A percentile compares a stretch with the other conserved stretches of the same genome.
phyloP scores from a whole-genome alignment of 2,329 filamentous ascomycete genomes.

The Parastagonospora avenae region DNA sequence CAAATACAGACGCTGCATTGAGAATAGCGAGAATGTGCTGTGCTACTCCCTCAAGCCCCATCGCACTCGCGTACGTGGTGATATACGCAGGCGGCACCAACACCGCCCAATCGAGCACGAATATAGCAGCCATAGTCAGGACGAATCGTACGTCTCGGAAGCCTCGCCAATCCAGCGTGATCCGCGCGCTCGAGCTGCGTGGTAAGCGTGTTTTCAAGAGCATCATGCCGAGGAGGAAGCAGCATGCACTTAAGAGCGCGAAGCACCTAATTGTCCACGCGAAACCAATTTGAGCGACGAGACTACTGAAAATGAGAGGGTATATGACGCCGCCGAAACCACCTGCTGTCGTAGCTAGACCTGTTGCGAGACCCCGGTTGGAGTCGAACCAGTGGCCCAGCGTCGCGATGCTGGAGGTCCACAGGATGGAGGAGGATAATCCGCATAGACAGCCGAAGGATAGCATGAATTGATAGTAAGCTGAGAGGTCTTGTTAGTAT shows the following conservation, averaged over 20 bases:
- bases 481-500: neutral
- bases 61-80: slow-evolving; percentile 28
- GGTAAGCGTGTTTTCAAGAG: slow-evolving; percentile 11
- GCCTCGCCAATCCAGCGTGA: slow-evolving; percentile 1
- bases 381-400: slow-evolving; percentile 32
- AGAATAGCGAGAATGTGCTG: slow-evolving; percentile 27
- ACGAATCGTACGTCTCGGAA: slow-evolving; percentile 2
- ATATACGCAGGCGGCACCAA: slow-evolving; percentile 38
- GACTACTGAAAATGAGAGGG: slow-evolving; percentile 23
- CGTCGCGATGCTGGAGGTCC: slow-evolving; percentile 25
- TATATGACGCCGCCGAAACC: slow-evolving; percentile 32
- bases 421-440: slow-evolving; percentile 34
- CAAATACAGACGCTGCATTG: slow-evolving; percentile 39
- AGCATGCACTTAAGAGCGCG: slow-evolving; percentile 28
- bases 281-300: slow-evolving; percentile 21
- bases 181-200: neutral
- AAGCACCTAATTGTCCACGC: slow-evolving; percentile 31
- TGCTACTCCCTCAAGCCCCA: neutral
- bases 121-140: slow-evolving; percentile 34
- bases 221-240: slow-evolving; percentile 11
- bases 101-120: slow-evolving; percentile 41
- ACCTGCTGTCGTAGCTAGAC: slow-evolving; percentile 32
- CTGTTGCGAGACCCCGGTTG: slow-evolving; percentile 29
- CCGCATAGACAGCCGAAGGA: slow-evolving; percentile 37
- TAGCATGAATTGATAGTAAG: slow-evolving; percentile 44